Base-by-base conservation (phyloP, 2,329 filamentous ascomycete species). In the Botryosphaeria dothidea region DNA sequence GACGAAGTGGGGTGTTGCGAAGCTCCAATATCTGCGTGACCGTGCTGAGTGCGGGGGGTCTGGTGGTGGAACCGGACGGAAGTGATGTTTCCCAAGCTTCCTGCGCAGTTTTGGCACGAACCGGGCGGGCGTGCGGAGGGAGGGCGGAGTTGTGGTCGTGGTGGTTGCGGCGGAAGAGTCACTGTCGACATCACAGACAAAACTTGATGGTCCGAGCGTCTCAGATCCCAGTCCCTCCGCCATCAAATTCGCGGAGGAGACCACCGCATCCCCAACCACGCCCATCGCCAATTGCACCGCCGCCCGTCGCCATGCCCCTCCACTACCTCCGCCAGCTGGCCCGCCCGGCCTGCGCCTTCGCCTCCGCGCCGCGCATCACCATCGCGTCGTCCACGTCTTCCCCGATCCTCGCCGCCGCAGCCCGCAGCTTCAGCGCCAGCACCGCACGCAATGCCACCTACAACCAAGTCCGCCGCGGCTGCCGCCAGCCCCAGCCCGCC, bases 401-500 rank as follows among this genome's bases (percentile, higher is more conserved):
- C 21, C 46, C 56, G 17, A 25, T 41, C 38, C 23, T 60, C 27
- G 21, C 60, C 63, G 38, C 64, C 27, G 67, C 69, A 48, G 57
- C 70, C 64, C 79, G 75, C 66, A 66, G 73, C 62, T 78, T 81
- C 72, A 76, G 80, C 67, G 75, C 75, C 52, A 78, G 75, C 23
- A 65, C 72, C 34, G n/a, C 73, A 15, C 73, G 66, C 67, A 75
- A 74, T 67, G 81, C 81, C 64, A 84, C 82, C 57, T 78, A 82
- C 68, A 83, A 82, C 68, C 82, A 84, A 74, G 82, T 84, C 57
- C 67, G 77, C 8, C 78, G 88, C 77, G 92, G 92, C 70, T 93
- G 92, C 74, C 91, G 95, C 67, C 87, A 87, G 71, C 84, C 88
- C 56, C 92, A 96, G 80, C 87, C 87, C 66, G 91, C 91, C 1